A percentile compares a stretch with the other conserved stretches of the same genome.
These are phyloP conservation scores for Juglanconis sp. DNA, from an alignment of 2,329 filamentous ascomycete species.

Conservation along the genomic window DNA sequence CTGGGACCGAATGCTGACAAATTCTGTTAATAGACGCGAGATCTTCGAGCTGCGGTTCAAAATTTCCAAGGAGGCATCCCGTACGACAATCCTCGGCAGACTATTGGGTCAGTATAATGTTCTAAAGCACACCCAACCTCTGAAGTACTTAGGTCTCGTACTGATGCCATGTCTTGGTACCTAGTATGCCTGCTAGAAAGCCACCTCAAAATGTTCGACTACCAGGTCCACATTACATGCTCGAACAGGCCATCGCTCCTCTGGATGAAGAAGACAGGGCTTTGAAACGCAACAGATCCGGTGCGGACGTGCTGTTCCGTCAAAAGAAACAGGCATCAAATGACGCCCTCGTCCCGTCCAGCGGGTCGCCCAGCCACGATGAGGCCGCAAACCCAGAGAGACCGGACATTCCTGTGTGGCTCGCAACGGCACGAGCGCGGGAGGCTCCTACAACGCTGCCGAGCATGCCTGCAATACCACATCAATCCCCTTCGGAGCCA, in stretches of 20 bases:
- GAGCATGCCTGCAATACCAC: not conserved
- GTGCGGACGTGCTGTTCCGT: conserved; percentile 7
- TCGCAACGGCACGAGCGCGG: not conserved
- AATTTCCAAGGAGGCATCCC: conserved; percentile 16
- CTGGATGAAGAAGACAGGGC: conserved; percentile 1
- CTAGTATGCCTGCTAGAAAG: conserved; percentile 10
- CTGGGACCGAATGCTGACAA: not conserved
- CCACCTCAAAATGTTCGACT: conserved; percentile 8
- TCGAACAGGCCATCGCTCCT: conserved; percentile 11
- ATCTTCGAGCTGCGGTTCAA: conserved; percentile 13
- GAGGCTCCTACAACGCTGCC: not conserved
- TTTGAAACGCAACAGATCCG: conserved; percentile 1
- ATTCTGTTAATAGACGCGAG: conserved; percentile 9
- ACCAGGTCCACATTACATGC: conserved; percentile 15
- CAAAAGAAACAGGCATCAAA: not conserved
- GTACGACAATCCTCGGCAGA: conserved; percentile 11
- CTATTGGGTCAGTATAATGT: conserved; percentile 9
- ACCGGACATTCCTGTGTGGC: conserved; percentile 3
- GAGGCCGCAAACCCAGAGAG: not conserved
- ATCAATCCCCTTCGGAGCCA: not conserved
- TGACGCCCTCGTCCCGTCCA: not conserved
- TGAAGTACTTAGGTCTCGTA: not conserved
- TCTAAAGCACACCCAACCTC: no score
- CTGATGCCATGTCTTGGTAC: not conserved
- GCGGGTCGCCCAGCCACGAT: not conserved